Base-by-base conservation (phyloP, 441 rosid species). In the Bruguiera hainesii region DNA sequence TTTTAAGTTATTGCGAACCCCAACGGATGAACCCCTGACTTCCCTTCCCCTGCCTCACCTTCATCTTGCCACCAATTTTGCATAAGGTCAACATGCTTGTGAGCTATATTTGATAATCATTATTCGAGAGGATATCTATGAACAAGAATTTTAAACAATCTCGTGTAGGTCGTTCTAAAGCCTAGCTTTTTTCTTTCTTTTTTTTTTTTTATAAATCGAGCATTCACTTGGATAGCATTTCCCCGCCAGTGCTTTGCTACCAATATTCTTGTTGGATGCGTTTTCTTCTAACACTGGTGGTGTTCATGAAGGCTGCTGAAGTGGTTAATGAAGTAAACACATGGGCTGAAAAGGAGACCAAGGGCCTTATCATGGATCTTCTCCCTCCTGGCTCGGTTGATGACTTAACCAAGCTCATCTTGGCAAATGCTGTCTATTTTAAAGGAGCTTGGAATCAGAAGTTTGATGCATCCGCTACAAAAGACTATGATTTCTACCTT, bases 341-440 rank as follows among this genome's bases (percentile, higher is more conserved):
- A 2, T 90, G 93, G 97, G 93, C 88, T 42, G 90, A 87, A 49
- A 89, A 83, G 76, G 71, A 84, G 64, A 90, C 96, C 6, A 76
- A 56, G 68, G 96, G 96, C 56, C 89, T 87, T 9, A 86, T 90
- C 69, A 82, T 73, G 57, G 86, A 93, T 72, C 77, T 93, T 76
- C 86, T 93, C 55, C 89, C 96, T 20, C 53, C 82, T 11, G 87
- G 85, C 7, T 84, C 95, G 4, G 89, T 84, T 58, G 84, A 89
- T 23, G 46, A 49, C 60, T 67, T 67, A 31, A 85, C 94, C 18
- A 82, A 76, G 72, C 86, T 93, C 61, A 80, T 93, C 19, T 75
- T 90, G 46, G 84, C 90, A 0, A 90, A 89, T 81, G 98, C 95
- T 31, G 78, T 93, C 16, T 90, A 93, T 69, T 93, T 93, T 75